Percentiles rank a stretch among this genome's conserved stretches.
phyloP scores from a whole-genome alignment of 805 yeast species.

The Wickerhamomyces canadensis region DNA sequence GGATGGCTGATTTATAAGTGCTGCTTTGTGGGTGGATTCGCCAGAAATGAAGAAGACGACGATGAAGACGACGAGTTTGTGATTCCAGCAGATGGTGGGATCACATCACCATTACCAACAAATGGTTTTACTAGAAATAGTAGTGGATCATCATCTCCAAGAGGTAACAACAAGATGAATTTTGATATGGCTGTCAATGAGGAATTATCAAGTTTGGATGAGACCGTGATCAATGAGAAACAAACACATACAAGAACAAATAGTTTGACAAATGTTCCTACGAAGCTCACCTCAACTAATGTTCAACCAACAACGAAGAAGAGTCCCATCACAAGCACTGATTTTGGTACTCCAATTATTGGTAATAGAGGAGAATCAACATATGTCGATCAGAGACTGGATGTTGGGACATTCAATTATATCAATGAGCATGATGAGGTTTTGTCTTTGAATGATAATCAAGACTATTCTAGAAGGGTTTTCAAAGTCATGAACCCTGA shows the following conservation, averaged over 20 bases:
- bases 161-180: background rate
- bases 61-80: constrained; percentile 11
- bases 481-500: constrained; percentile 42
- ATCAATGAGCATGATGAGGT: constrained; percentile 23
- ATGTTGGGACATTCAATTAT: constrained; percentile 23
- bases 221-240: constrained; percentile 6
- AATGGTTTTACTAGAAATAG: background rate
- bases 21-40: background rate
- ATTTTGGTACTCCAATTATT: constrained; percentile 20
- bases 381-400: constrained; percentile 36
- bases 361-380: constrained; percentile 19
- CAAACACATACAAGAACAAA: background rate
- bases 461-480: constrained; percentile 45
- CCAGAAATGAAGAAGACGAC: background rate
- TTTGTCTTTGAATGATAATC: constrained; percentile 39
- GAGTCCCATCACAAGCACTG: too few species aligned
- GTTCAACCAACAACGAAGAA: too few species aligned
- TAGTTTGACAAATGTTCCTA: too few species aligned
- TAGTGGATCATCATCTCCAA: constrained; percentile 1
- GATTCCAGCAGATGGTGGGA: constrained; percentile 4
- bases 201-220: constrained; percentile 9
- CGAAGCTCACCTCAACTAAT: background rate
- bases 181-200: constrained; percentile 20
- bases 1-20: constrained; percentile 32
- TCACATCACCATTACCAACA: background rate